A percentile compares a stretch with the other conserved stretches of the same genome.
phyloP scores from a whole-genome alignment of 1,284 basidiomycete species.

The Ustilago loliicola region DNA sequence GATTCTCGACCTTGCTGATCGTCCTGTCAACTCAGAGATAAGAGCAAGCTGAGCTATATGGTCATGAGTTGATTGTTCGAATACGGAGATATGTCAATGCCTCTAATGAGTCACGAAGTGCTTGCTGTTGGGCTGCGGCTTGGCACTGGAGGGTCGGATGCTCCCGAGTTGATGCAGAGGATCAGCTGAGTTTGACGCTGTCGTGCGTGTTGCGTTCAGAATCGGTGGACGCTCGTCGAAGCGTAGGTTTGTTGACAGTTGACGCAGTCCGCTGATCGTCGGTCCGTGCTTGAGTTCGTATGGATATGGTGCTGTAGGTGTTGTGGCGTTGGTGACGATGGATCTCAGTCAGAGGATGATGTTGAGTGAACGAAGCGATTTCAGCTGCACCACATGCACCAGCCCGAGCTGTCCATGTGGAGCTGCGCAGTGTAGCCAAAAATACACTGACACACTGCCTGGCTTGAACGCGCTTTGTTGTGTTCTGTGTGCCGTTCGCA shows the following conservation, averaged over 20 bases:
- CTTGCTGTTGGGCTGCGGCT: background rate
- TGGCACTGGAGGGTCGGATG: background rate
- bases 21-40: background rate
- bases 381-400: conserved; percentile 20
- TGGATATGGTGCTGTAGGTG: background rate
- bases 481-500: background rate
- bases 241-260: no score
- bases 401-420: conserved; percentile 17
- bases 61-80: background rate
- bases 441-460: background rate
- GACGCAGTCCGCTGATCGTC: background rate
- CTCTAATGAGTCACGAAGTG: background rate
- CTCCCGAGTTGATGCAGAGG: background rate
- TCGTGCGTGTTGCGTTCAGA: background rate
- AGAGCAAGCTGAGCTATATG: background rate
- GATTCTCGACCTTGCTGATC: background rate
- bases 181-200: background rate
- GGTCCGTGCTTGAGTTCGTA: background rate
- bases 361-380: background rate
- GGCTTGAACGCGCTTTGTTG: background rate
- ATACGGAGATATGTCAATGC: background rate
- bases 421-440: conserved; percentile 1
- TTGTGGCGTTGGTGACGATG: background rate
- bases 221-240: background rate
- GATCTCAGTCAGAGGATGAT: background rate